Percentiles rank a stretch among this genome's conserved stretches.
phyloP scores from a whole-genome alignment of 805 yeast species.

The Nakazawaea ishiwadae region DNA sequence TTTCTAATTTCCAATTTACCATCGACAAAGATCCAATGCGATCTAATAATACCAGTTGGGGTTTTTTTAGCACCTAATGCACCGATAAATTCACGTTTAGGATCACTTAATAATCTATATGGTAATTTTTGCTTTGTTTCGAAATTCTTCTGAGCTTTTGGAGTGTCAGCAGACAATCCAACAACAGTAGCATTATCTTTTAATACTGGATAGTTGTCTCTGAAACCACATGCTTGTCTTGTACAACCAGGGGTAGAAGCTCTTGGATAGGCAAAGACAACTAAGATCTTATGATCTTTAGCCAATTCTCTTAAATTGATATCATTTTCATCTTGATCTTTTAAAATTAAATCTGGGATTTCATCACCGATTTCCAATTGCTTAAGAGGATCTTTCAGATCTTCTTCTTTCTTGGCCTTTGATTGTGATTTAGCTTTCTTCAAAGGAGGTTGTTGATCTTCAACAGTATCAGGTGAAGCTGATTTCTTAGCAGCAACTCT shows the following conservation, averaged over 20 bases:
- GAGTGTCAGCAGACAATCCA: slow-evolving; percentile 84
- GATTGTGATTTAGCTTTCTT: not conserved
- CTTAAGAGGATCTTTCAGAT: no score
- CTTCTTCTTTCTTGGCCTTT: not conserved
- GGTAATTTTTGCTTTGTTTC: slow-evolving; percentile 68
- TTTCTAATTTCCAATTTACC: slow-evolving; percentile 59
- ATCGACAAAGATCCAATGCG: slow-evolving; percentile 87
- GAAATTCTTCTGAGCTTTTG: slow-evolving; percentile 72
- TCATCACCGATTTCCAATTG: slow-evolving; percentile 50
- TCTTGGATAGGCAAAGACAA: slow-evolving; percentile 77
- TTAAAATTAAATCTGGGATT: slow-evolving; percentile 59
- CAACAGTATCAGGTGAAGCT: not conserved
- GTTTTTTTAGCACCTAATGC: slow-evolving; percentile 78
- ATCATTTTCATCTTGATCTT: slow-evolving; percentile 50
- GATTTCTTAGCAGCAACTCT: slow-evolving; percentile 11
- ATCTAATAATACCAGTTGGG: slow-evolving; percentile 73
- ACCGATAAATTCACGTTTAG: slow-evolving; percentile 62
- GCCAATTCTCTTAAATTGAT: slow-evolving; percentile 23
- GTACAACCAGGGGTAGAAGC: slow-evolving; percentile 98
- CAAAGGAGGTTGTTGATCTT: not conserved
- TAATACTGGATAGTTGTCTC: slow-evolving; percentile 56
- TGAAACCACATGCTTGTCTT: slow-evolving; percentile 86
- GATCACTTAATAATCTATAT: slow-evolving; percentile 74
- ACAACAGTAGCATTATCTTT: slow-evolving; percentile 54
- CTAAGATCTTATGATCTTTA: slow-evolving; percentile 34